Conservation (phyloP, 257 asterid genomes). For the Solanum virginianum region DNA sequence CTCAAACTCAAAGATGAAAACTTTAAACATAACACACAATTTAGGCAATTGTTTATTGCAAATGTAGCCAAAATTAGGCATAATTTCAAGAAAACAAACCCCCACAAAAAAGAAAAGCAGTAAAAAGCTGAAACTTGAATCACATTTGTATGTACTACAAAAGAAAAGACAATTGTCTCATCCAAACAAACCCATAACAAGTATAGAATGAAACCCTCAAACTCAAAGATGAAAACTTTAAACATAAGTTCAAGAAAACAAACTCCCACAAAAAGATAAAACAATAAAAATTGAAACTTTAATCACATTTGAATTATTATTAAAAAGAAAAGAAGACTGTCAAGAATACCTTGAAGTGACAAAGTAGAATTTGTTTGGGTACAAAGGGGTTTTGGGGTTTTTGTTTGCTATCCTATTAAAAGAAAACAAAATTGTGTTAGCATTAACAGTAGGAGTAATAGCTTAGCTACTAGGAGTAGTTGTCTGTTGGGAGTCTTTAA, state of each 20-base stretch:
- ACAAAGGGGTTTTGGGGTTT: neutral
- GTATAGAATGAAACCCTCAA: neutral
- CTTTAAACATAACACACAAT: neutral
- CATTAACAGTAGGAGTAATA: neutral
- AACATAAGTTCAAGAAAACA: neutral
- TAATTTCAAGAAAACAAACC: neutral
- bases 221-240: neutral
- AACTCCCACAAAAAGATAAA: neutral
- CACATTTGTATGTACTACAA: neutral
- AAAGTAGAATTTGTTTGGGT: neutral
- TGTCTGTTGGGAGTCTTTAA: neutral
- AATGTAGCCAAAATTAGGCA: neutral
- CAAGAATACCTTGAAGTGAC: neutral
- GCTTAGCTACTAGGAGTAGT: neutral
- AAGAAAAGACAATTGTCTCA: neutral
- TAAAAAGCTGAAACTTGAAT: neutral
- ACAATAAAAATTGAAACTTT: neutral
- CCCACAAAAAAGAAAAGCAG: neutral
- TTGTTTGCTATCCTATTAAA: neutral
- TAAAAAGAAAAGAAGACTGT: neutral
- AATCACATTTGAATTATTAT: neutral
- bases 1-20: neutral
- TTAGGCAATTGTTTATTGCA: neutral
- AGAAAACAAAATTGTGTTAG: neutral
- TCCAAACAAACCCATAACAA: neutral